Evolutionary conservation across 495 filamentous ascomycete species (phyloP).

Genomic region (Aspergillus kassunensis): DNA sequence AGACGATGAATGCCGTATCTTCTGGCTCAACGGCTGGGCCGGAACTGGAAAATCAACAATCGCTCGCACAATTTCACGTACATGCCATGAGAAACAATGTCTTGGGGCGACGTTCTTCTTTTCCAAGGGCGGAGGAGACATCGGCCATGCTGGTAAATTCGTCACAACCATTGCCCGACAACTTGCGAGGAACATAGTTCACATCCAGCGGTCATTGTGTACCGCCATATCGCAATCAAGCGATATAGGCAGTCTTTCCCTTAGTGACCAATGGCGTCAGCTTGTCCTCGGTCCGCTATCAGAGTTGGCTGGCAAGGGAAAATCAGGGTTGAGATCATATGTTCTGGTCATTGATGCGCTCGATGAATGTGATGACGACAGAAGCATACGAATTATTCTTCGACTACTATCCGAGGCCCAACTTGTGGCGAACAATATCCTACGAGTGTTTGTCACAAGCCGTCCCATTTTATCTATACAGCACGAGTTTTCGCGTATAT

Average conservation of each 20-base stretch:
- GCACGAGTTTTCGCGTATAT: not conserved
- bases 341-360: constrained; percentile 2
- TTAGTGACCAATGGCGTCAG: not conserved
- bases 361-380: not conserved
- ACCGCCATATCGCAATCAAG: no score
- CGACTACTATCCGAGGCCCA: not conserved
- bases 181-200: not conserved
- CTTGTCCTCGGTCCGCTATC: not conserved
- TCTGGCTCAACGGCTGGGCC: constrained; percentile 7
- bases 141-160: not conserved
- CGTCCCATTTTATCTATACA: not conserved
- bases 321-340: no score
- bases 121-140: not conserved
- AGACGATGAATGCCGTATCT: not conserved
- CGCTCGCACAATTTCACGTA: not conserved
- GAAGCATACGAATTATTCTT: not conserved
- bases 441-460: constrained; percentile 7
- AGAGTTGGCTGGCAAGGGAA: not conserved
- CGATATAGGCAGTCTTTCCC: not conserved
- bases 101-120: constrained; percentile 1
- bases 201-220: not conserved
- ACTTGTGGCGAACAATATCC: not conserved
- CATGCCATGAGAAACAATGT: not conserved
- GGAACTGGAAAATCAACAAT: constrained; percentile 12
- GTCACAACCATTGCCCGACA: constrained; percentile 1